Base-by-base conservation (phyloP, 148 eudicot genomes). In the Pouteria glomerata region DNA sequence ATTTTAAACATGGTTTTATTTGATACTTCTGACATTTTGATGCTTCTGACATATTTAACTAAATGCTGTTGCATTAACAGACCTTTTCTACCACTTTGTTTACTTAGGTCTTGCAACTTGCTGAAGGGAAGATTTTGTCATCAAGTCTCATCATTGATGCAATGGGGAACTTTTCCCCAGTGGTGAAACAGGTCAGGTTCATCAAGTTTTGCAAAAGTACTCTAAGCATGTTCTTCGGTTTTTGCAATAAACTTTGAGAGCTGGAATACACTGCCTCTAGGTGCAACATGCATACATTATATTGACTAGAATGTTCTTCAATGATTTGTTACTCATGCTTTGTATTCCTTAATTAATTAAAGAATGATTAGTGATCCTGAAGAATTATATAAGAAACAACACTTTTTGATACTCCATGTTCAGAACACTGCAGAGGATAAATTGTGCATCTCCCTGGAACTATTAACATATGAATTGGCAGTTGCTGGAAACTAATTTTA, bases 81-180 rank as follows among this genome's bases (percentile, higher is more conserved):
- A 37, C 34, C 1, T 8, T 26, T 4, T 29, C 12, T 53, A 19
- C 12, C n/a, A 19, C 12, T 57, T 70, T 27, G 31, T 21, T 68
- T 58, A 31, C 10, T 11, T 82, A 92, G 99, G 92, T 85, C 72
- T 65, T 95, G 88, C 80, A 92, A 82, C 80, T 92, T 64, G 83
- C 81, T 1, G 89, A 83, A 56, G 96, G 86, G 67, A 87, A 85
- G 79, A 74, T 84, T 56, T 69, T 95, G 37, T 88, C 88, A 39
- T 82, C 97, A 66, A 83, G 79, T 44, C 90, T 95, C 35, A 42
- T 95, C 66, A 78, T 95, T 78, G 99, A 95, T 79, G 96, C 99
- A 53, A 95, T 95, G 99, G 99, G 99, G 30, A 92, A 95, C 52
- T 95, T 95, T 76, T 95, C 99, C 69, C 99, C 99, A 45, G 79